Evolutionary conservation across 2,329 filamentous ascomycete genomes (phyloP), one percentile per base, ranked within the genome.

Genomic region (Neofusicoccum parvum): DNA sequence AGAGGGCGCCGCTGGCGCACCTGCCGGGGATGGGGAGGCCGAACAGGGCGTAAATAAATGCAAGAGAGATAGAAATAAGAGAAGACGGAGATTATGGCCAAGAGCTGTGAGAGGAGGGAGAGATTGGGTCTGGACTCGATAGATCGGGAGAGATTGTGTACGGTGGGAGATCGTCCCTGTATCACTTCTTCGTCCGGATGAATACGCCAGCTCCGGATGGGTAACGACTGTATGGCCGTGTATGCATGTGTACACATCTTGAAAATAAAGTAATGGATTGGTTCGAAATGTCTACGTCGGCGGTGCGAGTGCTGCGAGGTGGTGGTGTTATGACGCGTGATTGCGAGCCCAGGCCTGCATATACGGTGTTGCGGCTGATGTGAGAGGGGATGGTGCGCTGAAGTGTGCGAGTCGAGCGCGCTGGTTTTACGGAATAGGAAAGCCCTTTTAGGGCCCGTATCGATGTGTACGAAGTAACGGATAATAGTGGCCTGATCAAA

Each of bases 21-120:
- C 45, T 65, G 53, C 63, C 63, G 11, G 63, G 63, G 32, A 65
- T 65, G 63, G 63, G 63, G 11, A 41, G 39, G 20, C 63, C 63
- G 34, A 65, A 65, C 17, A 59, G 63, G 9, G 53, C 50, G 41
- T 60, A 20, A 48, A 14, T 17, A 9, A 11, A 14, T 27, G 17
- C 11, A 32, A 49, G 20, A 17, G 7, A 9, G 5, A 10, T 51
- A 3, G 0, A 12, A 6, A 27, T 32, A 32, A 32, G 27, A 32
- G 27, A 32, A 7, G 27, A 7, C 27, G 27, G 6, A 1, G 27
- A 32, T 32, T 5, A 7, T 32, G 27, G 6, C 27, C 27, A 32
- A 27, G 46, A 49, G 20, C 5, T 49, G 17, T 49, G 11, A 10
- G 37, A 39, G 9, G 37, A 39, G 37, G 27, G 27, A 7, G 27